These are phyloP conservation scores for Tolypocladium ovalisporum DNA, from an alignment of 2,329 filamentous ascomycete genomes.

Conservation along the genomic window DNA sequence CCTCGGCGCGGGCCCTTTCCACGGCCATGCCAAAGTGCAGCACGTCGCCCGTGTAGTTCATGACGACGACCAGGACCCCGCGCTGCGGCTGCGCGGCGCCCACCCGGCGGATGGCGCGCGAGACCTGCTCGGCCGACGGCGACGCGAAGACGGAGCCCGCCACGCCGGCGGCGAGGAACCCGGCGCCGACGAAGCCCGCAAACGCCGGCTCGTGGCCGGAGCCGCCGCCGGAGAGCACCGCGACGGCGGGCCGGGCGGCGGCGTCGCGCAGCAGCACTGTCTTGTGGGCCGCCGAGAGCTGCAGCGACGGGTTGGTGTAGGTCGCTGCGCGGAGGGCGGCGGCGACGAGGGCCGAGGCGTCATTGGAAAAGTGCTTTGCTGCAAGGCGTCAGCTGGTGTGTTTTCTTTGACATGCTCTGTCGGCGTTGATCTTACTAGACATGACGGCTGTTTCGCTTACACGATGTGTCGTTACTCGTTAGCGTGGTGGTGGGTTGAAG, in stretches of 20 bases:
- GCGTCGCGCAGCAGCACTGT: slow-evolving; percentile 11
- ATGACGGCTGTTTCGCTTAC: neutral
- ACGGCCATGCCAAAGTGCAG: neutral
- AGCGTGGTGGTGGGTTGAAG: neutral
- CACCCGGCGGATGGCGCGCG: neutral
- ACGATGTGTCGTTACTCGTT: neutral
- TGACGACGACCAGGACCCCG: neutral
- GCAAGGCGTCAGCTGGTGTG: neutral
- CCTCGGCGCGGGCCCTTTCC: neutral
- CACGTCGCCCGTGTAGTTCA: neutral
- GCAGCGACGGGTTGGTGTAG: slow-evolving; percentile 16
- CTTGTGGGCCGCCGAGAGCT: slow-evolving; percentile 14
- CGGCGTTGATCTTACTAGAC: neutral
- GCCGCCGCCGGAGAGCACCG: slow-evolving; percentile 47
- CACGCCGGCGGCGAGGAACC: neutral
- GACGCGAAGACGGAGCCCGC: neutral
- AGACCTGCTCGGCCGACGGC: neutral
- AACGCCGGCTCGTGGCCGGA: slow-evolving; percentile 66
- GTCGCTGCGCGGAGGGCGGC: slow-evolving; percentile 14
- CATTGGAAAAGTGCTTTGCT: slow-evolving; percentile 13
- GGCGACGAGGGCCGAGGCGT: slow-evolving; percentile 9
- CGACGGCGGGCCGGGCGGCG: slow-evolving; percentile 6
- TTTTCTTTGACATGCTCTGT: neutral
- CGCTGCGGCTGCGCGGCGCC: neutral
- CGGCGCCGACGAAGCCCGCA: slow-evolving; percentile 42